Conservation (phyloP, 306 rosid genomes). For the Corylus avellana region DNA sequence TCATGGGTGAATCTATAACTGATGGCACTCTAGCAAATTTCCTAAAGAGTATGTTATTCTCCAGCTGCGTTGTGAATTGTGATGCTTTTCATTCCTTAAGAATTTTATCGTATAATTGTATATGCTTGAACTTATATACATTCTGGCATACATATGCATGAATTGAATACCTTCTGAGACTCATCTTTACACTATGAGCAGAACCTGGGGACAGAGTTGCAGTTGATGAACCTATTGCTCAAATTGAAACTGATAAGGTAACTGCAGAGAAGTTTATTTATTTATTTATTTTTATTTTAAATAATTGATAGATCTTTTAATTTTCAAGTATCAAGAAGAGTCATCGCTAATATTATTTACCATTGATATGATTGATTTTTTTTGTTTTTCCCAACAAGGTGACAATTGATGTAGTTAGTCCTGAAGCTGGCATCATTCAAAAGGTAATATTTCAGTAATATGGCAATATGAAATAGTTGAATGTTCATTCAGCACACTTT, state of each 20-base stretch:
- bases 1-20: conserved; percentile 77
- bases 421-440: conserved; percentile 69
- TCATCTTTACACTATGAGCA: conserved; percentile 32
- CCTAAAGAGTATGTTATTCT: conserved; percentile 62
- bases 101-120: conserved; percentile 24
- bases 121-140: conserved; percentile 9
- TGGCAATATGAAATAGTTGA: conserved; percentile 3
- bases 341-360: neutral
- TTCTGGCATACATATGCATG: neutral
- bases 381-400: conserved; percentile 45
- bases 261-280: neutral
- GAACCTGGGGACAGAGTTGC: conserved; percentile 73
- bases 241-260: conserved; percentile 92
- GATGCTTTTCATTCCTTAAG: conserved; percentile 3
- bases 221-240: conserved; percentile 79
- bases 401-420: conserved; percentile 82
- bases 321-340: neutral
- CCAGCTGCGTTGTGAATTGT: neutral
- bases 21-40: conserved; percentile 77
- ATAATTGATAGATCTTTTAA: neutral
- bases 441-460: conserved; percentile 47
- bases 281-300: neutral
- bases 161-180: conserved; percentile 15
- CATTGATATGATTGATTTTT: conserved; percentile 9
- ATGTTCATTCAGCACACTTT: neutral